Percentiles rank a stretch among this genome's conserved stretches.
These are phyloP conservation scores for Neltuma alba DNA, from an alignment of 306 rosid genomes.

Conservation along the genomic window DNA sequence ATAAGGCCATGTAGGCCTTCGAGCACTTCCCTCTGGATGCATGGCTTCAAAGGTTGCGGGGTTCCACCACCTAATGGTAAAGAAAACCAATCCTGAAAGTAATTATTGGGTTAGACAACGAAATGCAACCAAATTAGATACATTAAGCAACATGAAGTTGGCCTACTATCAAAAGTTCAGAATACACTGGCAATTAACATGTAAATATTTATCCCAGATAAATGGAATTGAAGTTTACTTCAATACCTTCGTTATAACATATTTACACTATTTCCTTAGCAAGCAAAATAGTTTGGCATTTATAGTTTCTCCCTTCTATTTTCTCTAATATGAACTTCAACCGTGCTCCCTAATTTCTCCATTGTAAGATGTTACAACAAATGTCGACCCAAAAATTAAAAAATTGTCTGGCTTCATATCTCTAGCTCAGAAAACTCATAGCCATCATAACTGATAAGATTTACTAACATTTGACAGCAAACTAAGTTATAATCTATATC, in stretches of 20 bases:
- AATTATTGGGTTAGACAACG: neutral
- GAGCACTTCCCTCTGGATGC: conserved; percentile 73
- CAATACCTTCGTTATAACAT: neutral
- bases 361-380: neutral
- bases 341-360: conserved; percentile 1
- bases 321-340: neutral
- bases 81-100: conserved; percentile 82
- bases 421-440: conserved; percentile 20
- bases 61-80: conserved; percentile 96
- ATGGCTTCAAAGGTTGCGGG: conserved; percentile 76
- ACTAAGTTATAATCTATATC: neutral
- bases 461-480: neutral
- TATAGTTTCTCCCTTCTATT: neutral
- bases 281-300: neutral
- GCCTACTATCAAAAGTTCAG: conserved; percentile 6
- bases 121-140: conserved; percentile 5
- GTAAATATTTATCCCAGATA: neutral
- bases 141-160: conserved; percentile 27
- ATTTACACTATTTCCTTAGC: neutral
- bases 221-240: conserved; percentile 8
- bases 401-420: neutral
- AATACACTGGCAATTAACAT: conserved; percentile 11
- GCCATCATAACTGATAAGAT: neutral
- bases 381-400: neutral
- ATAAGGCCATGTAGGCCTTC: conserved; percentile 83